These are phyloP conservation scores for Insectozyma bohioensis DNA, from an alignment of 1,139 yeast genomes.

Conservation along the genomic window DNA sequence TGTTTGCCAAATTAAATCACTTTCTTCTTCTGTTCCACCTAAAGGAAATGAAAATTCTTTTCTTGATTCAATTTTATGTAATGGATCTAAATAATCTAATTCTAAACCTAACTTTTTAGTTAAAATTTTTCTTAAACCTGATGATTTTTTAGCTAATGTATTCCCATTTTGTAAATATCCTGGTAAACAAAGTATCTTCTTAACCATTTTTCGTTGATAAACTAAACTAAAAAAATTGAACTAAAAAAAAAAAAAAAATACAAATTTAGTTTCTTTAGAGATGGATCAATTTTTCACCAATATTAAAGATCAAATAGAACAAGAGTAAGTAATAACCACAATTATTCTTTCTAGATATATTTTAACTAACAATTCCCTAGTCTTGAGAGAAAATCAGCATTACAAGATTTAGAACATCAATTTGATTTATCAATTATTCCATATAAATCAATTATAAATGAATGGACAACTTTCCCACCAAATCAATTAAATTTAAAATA, in stretches of 20 bases:
- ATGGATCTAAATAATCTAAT: conserved; percentile 40
- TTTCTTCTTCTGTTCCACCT: conserved; percentile 27
- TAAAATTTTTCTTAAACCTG: conserved; percentile 72
- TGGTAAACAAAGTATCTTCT: conserved; percentile 36
- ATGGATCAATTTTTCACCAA: conserved; percentile 13
- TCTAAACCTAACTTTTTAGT: conserved; percentile 54
- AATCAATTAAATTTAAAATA: conserved; percentile 6
- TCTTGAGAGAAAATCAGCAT: conserved; percentile 11
- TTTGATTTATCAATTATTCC: conserved; percentile 15
- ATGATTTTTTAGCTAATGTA: conserved; percentile 73
- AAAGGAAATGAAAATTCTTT: conserved; percentile 31
- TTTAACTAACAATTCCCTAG: conserved; percentile 10
- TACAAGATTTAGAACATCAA: conserved; percentile 16
- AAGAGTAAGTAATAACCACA: conserved; percentile 14
- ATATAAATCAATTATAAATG: conserved; percentile 11
- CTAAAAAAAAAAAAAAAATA: conserved; percentile 1
- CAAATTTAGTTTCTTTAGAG: conserved; percentile 2
- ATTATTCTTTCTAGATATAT: too few species aligned
- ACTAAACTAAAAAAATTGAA: conserved; percentile 1
- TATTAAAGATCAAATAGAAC: conserved; percentile 14
- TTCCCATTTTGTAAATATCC: conserved; percentile 66
- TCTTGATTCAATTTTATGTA: conserved; percentile 23
- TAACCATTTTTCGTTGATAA: conserved; percentile 6
- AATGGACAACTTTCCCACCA: conserved; percentile 9
- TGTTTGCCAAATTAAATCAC: conserved; percentile 23